Evolutionary conservation across 805 yeast genomes (phyloP), one percentile per base, ranked within the genome.

Genomic region (Suhomyces pyralidae): DNA sequence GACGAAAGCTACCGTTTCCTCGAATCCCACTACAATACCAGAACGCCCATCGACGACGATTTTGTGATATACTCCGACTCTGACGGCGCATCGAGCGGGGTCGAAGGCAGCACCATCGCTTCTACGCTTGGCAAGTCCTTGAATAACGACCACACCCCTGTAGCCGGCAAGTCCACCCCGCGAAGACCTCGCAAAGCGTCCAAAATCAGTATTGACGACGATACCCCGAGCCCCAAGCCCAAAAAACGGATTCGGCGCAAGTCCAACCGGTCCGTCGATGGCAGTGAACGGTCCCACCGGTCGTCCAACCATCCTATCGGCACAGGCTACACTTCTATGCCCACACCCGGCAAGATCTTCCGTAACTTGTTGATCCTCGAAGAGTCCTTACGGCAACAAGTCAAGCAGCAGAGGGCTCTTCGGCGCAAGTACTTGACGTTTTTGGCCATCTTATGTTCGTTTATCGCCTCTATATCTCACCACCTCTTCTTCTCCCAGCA

Each of bases 301-400:
- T 61, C 63, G 14, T 55, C 60, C n/a, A 59, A 61, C 40, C 43
- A 22, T 24, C 54, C 46, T n/a, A 49, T 52, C 40, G 61, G 61
- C 14, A 48, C 59, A 1, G 61, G 61, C 9, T 58, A 58, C 49
- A 58, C 61, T 6, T 55, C 51, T 54, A 51, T 54, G 51, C 79
- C 78, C 2, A 81, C 84, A 7, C 79, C 88, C 0, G 88, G 91
- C 1, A 85, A 86, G 73, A 84, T 90, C 14, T 90, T 86, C 66
- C 80, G 96, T 46, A 91, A 93, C 65, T 69, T 94, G 58, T 73
- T 93, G 46, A 86, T 93, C 14, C 68, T 92, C 50, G 99, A 93
- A 67, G 96, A 92, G 63, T 84, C 90, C 51, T 74, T 94, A 48
- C 78, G 97, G 40, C 84, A 81, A 55, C 98, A 93, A 70, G 88